These are phyloP conservation scores for Apiospora phragmitis DNA, from an alignment of 2,329 filamentous ascomycete genomes.

Conservation along the genomic window DNA sequence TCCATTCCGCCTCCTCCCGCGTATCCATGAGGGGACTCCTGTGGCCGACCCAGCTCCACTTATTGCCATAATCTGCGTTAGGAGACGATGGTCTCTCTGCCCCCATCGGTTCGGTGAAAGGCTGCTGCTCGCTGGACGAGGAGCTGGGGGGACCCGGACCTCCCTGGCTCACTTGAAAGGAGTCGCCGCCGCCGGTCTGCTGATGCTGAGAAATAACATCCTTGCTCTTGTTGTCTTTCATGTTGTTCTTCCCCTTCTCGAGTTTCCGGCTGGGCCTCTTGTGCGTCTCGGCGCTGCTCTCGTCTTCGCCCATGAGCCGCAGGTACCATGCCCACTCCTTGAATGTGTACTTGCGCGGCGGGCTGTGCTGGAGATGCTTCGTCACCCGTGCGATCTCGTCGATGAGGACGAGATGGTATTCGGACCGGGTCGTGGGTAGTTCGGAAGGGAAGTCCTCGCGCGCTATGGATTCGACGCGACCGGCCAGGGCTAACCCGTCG, in stretches of 20 bases:
- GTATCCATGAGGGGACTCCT: slow-evolving; percentile 69
- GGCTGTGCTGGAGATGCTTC: slow-evolving; percentile 58
- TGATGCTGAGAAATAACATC: neutral
- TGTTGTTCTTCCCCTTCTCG: neutral
- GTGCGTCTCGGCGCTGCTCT: slow-evolving; percentile 51
- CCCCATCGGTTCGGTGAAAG: neutral
- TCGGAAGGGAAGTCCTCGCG: slow-evolving; percentile 40
- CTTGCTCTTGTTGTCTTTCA: neutral
- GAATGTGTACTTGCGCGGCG: slow-evolving; percentile 70
- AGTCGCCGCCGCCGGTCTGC: neutral
- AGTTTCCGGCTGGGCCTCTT: slow-evolving; percentile 32
- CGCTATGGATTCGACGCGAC: slow-evolving; percentile 17
- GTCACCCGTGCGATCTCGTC: slow-evolving; percentile 69
- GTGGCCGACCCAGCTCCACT: slow-evolving; percentile 75
- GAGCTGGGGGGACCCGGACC: neutral
- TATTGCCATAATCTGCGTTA: slow-evolving; percentile 12
- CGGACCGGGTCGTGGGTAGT: slow-evolving; percentile 40
- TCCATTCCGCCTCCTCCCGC: slow-evolving; percentile 71
- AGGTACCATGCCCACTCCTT: slow-evolving; percentile 88
- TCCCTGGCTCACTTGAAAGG: neutral
- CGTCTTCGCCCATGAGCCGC: slow-evolving; percentile 70
- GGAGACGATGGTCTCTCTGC: neutral
- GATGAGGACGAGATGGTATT: slow-evolving; percentile 67
- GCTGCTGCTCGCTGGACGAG: neutral
- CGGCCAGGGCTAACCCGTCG: neutral